Base-by-base conservation (phyloP, 2,329 filamentous ascomycete species). In the Fusarium cicatricum region DNA sequence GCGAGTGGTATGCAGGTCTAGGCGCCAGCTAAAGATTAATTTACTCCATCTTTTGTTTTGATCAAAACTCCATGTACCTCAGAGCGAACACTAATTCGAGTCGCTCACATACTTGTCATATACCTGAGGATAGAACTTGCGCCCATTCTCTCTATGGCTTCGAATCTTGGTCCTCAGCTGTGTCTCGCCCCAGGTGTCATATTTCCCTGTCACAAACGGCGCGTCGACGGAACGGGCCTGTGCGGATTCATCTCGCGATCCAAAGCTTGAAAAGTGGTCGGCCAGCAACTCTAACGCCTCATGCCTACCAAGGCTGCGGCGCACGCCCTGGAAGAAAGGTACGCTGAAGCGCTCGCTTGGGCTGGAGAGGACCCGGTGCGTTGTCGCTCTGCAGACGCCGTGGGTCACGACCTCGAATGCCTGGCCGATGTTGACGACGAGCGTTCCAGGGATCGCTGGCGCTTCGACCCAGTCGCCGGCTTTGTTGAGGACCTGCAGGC, bases 401-500 rank as follows among this genome's bases (percentile, higher is more conserved):
- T 78, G 74, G 0, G 83, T 86, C 2, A 83, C 79, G 1, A 82
- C 81, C 65, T 86, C 83, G 45, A 86, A 84, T 0, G 81, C 81
- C 63, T 85, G 83, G 0, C 83, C 83, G 50, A 85, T 81, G 58
- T 85, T 85, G 31, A 86, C 82, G 3, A 86, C 83, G 43, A 86
- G 80, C 0, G 80, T 82, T 0, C 75, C 78, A 0, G 74, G 71
- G 1, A 85, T 67, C 0, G 75, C 76, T 0, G 78, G 78, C 6
- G 80, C 81, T 31, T 80, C 73, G 17, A 85, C 70, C 84, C 83
- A 85, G 2, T 68, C 58, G 1, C 80, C 81, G 0, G 66, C 64
- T 34, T 76, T 74, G 53, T 80, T 80, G 14, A 86, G 75, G 1
- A 80, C 81, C 63, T 85, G 80, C 0, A 85, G 72, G 0, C 83